Base-by-base conservation (phyloP, 2,329 filamentous ascomycete genomes). In the Ceratocystis smalleyi region DNA sequence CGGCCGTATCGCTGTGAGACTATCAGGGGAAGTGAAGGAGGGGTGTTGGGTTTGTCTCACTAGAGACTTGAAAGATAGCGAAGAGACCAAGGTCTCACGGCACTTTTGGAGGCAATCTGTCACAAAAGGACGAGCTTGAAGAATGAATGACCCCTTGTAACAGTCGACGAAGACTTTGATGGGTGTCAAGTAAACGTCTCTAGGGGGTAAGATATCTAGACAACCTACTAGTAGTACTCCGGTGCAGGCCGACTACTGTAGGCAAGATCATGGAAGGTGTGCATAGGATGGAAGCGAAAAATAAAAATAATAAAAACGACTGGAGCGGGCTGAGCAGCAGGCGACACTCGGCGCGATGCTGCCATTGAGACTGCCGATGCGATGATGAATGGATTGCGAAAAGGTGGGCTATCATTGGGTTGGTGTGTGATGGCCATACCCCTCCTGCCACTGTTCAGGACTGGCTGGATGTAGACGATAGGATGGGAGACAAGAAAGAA, bases 311-410 rank as follows among this genome's bases (percentile, higher is more conserved):
- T 27, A 27, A 27, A 27, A 12, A 35, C 12, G 10, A 35, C 32
- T 40, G 30, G 43, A n/a, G 30, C 43, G 47, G 24, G 35, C 19
- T 43, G 19, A 15, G 45, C 54, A 49, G 57, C 19, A 61, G 60
- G 45, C 60, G 43, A 62, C 61, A 65, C 54, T 65, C 15, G 43
- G 64, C 64, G 64, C 64, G 54, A 32, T 59, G 45, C 15, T 65
- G 60, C 63, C 32, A 19, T 51, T 40, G n/a, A 10, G 12, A 22
- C 30, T 59, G 40, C 47, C 24, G 19, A 24, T 24, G 47, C 15
- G 47, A 24, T 57, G 54, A 35, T 57, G 27, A 17, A 57, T 35
- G 54, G 47, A 51, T 35, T 57, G 27, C 54, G 30, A 57, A 30
- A 35, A 15, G 54, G 30, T 35, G 17, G 45, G 17, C 45, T n/a